Percentiles rank a stretch among this genome's conserved stretches.
phyloP scores from a whole-genome alignment of 2,329 filamentous ascomycete species.

The Calonectria honghensis region DNA sequence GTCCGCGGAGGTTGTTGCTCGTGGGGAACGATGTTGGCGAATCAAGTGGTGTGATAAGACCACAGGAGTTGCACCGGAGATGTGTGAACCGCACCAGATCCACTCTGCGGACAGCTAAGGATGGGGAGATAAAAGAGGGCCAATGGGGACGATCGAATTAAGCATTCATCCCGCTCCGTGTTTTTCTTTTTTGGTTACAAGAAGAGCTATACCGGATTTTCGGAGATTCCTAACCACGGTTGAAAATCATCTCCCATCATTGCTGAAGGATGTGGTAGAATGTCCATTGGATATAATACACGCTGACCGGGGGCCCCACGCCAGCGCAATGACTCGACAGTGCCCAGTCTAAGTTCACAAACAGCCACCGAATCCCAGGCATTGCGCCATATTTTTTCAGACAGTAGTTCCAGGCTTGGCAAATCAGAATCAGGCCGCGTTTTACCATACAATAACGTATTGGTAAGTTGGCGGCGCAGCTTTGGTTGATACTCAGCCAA shows the following conservation, averaged over 20 bases:
- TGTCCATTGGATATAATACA: neutral
- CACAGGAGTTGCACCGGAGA: constrained; percentile 50
- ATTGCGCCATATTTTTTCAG: constrained; percentile 1
- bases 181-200: neutral
- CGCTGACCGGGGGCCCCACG: constrained; percentile 1
- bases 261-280: neutral
- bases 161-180: neutral
- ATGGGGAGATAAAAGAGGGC: constrained; percentile 34
- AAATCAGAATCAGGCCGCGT: neutral
- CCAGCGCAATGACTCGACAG: neutral
- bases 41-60: constrained; percentile 52
- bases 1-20: constrained; percentile 53
- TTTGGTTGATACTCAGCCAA: neutral
- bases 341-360: neutral
- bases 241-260: neutral
- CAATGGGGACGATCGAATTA: neutral
- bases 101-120: constrained; percentile 32
- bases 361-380: neutral
- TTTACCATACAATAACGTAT: too few species aligned
- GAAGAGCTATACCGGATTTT: neutral
- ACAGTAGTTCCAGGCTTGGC: neutral
- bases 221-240: neutral
- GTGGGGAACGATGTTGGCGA: constrained; percentile 49
- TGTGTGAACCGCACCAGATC: constrained; percentile 50
- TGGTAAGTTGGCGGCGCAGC: neutral